phyloP scores from a whole-genome alignment of 2,329 filamentous ascomycete genomes.

The Penicillium capsulatum region DNA sequence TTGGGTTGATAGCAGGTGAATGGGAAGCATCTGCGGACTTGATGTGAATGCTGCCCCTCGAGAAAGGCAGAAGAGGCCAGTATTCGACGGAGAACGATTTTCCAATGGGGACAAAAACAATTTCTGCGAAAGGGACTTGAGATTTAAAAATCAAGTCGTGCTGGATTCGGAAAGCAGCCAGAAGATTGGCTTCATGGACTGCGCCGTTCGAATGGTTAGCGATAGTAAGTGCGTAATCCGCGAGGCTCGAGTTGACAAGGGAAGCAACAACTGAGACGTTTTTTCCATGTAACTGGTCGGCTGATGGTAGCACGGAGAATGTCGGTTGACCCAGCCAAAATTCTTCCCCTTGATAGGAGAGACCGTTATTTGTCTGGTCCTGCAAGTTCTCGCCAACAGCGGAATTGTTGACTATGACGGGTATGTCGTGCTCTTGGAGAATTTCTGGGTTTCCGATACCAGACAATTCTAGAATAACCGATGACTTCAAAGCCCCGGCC shows the following conservation, averaged over 20 bases:
- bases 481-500: slow-evolving; percentile 56
- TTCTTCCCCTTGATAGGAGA: slow-evolving; percentile 14
- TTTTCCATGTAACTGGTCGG: slow-evolving; percentile 24
- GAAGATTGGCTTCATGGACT: slow-evolving; percentile 21
- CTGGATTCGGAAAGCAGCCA: slow-evolving; percentile 24
- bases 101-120: slow-evolving; percentile 20
- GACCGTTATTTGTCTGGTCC: slow-evolving; percentile 38
- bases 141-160: slow-evolving; percentile 26
- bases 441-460: slow-evolving; percentile 50
- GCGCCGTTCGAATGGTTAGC: slow-evolving; percentile 24
- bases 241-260: slow-evolving; percentile 19
- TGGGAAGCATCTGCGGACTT: slow-evolving; percentile 17
- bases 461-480: slow-evolving; percentile 56
- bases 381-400: slow-evolving; percentile 50
- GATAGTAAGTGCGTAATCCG: slow-evolving; percentile 22
- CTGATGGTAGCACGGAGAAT: slow-evolving; percentile 21
- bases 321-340: slow-evolving; percentile 19
- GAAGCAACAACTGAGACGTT: slow-evolving; percentile 16
- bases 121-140: slow-evolving; percentile 23
- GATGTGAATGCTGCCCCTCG: slow-evolving; percentile 26
- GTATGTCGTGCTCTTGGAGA: slow-evolving; percentile 25
- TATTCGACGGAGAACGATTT: slow-evolving; percentile 19
- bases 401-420: slow-evolving; percentile 28
- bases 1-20: slow-evolving; percentile 25
- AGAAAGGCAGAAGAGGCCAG: slow-evolving; percentile 28